Percentiles rank a stretch among this genome's conserved stretches.
Conservation (phyloP, 2,329 filamentous ascomycete species). For the Clonostachys solani region DNA sequence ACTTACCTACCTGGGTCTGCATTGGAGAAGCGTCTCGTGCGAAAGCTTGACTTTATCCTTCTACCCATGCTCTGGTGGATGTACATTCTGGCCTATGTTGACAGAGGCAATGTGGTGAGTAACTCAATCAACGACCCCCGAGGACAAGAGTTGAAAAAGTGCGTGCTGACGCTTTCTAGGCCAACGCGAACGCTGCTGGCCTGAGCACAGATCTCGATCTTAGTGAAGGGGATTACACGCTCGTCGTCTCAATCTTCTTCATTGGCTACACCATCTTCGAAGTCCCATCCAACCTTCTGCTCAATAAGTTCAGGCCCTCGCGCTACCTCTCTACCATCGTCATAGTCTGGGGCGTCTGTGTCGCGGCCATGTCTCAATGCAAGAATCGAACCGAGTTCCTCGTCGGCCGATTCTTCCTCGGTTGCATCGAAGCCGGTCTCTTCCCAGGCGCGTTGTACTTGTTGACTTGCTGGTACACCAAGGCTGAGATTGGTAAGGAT, state of each 20-base stretch:
- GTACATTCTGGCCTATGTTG: constrained; percentile 6
- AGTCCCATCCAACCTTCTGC: constrained; percentile 59
- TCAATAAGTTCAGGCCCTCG: constrained; percentile 59
- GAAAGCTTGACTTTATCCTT: constrained; percentile 37
- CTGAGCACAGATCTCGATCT: neutral
- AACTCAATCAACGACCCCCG: neutral
- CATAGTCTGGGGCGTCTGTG: constrained; percentile 61
- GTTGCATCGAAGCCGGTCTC: constrained; percentile 63
- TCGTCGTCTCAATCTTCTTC: constrained; percentile 62
- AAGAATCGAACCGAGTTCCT: constrained; percentile 72
- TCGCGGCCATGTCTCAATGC: constrained; percentile 70
- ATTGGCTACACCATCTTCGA: constrained; percentile 61
- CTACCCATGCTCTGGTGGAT: constrained; percentile 35
- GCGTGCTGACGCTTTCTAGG: neutral
- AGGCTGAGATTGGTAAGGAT: constrained; percentile 56
- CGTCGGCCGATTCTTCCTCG: constrained; percentile 65
- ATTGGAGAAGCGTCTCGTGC: constrained; percentile 26
- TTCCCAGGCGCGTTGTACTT: constrained; percentile 68
- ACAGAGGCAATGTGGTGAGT: constrained; percentile 4
- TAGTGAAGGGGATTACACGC: neutral
- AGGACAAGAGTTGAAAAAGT: too few relatives aligned
- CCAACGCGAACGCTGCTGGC: constrained; percentile 1
- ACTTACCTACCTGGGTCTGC: neutral
- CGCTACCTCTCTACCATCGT: constrained; percentile 63
- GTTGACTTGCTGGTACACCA: constrained; percentile 73